A percentile compares a stretch with the other conserved stretches of the same genome.
Evolutionary conservation across 352 stramenopile species (phyloP).

Genomic region (Thalassiosira livingstoniorum): DNA sequence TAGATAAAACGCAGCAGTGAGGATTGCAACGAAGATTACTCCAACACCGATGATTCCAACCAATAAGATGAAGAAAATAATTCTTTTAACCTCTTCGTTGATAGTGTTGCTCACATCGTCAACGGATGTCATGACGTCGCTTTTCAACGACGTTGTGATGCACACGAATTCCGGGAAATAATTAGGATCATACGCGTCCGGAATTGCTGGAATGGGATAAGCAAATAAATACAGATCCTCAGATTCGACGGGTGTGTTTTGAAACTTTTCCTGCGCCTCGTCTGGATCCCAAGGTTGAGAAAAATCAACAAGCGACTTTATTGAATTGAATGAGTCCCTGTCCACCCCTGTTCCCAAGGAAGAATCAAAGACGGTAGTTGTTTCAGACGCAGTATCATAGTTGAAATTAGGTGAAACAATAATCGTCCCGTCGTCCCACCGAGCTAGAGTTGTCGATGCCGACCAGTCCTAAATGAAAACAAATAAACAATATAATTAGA

Average conservation of each 20-base stretch:
- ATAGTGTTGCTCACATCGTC: slow-evolving; percentile 50
- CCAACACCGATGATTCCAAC: slow-evolving; percentile 46
- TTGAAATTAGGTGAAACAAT: slow-evolving; percentile 24
- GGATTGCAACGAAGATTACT: slow-evolving; percentile 56
- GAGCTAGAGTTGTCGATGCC: slow-evolving; percentile 36
- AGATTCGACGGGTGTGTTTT: slow-evolving; percentile 8
- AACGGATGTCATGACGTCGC: slow-evolving; percentile 31
- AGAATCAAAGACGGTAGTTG: slow-evolving; percentile 7
- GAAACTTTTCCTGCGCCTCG: slow-evolving; percentile 8
- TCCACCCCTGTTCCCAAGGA: slow-evolving; percentile 12
- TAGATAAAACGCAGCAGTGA: slow-evolving; percentile 39
- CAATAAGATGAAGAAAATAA: slow-evolving; percentile 39
- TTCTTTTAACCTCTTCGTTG: slow-evolving; percentile 33
- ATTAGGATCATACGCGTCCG: slow-evolving; percentile 40
- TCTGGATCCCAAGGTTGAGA: slow-evolving; percentile 18
- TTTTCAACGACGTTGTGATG: slow-evolving; percentile 36
- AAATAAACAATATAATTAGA: too few relatives aligned
- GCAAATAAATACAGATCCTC: slow-evolving; percentile 29
- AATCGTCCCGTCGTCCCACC: slow-evolving; percentile 31
- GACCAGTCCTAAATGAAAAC: too few relatives aligned
- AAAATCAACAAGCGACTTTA: slow-evolving; percentile 37
- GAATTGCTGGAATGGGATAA: slow-evolving; percentile 47
- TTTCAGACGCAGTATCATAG: background rate
- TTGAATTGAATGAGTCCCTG: slow-evolving; percentile 10
- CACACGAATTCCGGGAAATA: slow-evolving; percentile 58